Evolutionary conservation across 2,329 filamentous ascomycete species (phyloP), one percentile per base, ranked within the genome.

Genomic region (Neoarthrinium moseri): DNA sequence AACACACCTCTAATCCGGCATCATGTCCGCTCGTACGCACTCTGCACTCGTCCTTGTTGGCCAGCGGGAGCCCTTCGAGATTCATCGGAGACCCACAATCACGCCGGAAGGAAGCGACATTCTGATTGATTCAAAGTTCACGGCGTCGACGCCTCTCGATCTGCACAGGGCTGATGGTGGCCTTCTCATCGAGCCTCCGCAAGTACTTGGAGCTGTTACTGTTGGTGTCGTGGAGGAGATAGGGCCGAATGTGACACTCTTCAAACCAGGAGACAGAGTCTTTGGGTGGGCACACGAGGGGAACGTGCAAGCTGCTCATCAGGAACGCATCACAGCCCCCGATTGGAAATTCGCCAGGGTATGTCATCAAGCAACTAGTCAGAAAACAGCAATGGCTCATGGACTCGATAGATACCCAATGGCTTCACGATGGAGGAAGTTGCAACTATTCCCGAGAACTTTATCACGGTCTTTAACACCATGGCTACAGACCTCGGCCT

Each of bases 81-180:
- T 61, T 24, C 53, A 50, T 32, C 47, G 50, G 29, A 55, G 54
- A 26, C 56, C 55, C 11, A 61, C 58, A 0, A 45, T 53, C 32
- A 12, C 59, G 5, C 73, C 74, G 0, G 48, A 52, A 2, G 56
- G 59, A 1, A 69, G 73, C 27, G 74, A 85, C 59, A 71, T 82
- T 26, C 69, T 74, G 13, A 63, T 85, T 32, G 71, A 68, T 21
- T 74, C 80, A 8, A 65, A 74, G 47, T 85, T 78, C 77, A 81
- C 78, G 2, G 73, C 79, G 3, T 82, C 80, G 1, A 80, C 77
- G 1, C 82, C 82, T 0, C 65, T 85, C 0, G 80, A 85, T 53
- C 65, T 85, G 5, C 82, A 85, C 61, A 74, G 80, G 48, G 77
- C 78, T 35, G 80, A 84, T 53, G 80, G 81, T 27, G 79, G 78